Percentiles rank a stretch among this genome's conserved stretches.
These are phyloP conservation scores for Aspergillus uvarum DNA, from an alignment of 2,329 filamentous ascomycete genomes.

Conservation along the genomic window DNA sequence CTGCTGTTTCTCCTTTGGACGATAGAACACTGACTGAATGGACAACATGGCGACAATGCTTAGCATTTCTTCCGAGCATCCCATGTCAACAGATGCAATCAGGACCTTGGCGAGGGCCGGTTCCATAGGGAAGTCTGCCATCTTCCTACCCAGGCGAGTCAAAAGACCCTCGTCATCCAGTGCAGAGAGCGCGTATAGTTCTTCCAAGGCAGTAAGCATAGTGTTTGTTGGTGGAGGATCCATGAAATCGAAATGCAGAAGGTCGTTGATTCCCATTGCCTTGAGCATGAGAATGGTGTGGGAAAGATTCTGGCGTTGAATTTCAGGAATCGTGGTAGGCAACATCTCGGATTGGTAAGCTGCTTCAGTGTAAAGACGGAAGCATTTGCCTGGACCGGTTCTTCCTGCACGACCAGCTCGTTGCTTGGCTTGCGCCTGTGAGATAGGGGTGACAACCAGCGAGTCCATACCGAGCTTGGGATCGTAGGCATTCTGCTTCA, in stretches of 20 bases:
- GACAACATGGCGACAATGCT: conserved; percentile 94
- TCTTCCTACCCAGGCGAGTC: conserved; percentile 87
- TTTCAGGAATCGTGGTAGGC: conserved; percentile 92
- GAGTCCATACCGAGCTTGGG: conserved; percentile 98
- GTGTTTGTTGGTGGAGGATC: conserved; percentile 96
- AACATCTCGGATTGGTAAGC: conserved; percentile 97
- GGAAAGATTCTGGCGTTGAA: conserved; percentile 89
- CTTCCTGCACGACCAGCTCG: conserved; percentile 87
- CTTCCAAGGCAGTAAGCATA: conserved; percentile 93
- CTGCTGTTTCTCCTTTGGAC: conserved; percentile 94
- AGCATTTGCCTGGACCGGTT: conserved; percentile 94
- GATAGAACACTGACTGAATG: conserved; percentile 83
- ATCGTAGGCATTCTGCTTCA: conserved; percentile 97
- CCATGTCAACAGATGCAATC: conserved; percentile 80
- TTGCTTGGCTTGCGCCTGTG: conserved; percentile 94
- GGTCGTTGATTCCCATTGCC: conserved; percentile 97
- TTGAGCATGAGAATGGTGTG: conserved; percentile 97
- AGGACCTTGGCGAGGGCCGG: conserved; percentile 87
- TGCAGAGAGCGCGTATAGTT: conserved; percentile 86
- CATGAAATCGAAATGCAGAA: conserved; percentile 98
- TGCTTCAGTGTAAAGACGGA: conserved; percentile 90
- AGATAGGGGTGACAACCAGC: conserved; percentile 91
- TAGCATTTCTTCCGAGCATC: conserved; percentile 90
- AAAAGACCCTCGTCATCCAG: conserved; percentile 93
- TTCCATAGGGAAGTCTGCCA: conserved; percentile 99